A percentile compares a stretch with the other conserved stretches of the same genome.
Conservation (phyloP, 192 early-diverging fungal species). For the Coemansia sp. region DNA sequence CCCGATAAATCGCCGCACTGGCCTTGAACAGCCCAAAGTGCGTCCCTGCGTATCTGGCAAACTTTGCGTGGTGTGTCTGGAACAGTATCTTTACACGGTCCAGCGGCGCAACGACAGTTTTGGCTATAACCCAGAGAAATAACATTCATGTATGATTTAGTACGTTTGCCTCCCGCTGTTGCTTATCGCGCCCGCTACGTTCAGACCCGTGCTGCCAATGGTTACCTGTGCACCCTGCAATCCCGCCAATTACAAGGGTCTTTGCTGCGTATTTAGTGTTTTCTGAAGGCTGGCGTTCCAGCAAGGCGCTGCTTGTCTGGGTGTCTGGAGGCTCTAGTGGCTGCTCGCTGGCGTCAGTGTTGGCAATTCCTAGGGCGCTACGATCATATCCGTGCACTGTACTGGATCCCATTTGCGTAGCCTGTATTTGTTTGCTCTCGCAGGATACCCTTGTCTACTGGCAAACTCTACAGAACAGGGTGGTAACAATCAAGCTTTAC, state of each 20-base stretch:
- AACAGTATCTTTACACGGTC: conserved; percentile 88
- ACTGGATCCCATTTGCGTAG: background rate
- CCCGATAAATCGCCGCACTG: conserved; percentile 66
- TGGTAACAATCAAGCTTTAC: background rate
- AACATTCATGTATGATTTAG: background rate
- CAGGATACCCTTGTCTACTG: background rate
- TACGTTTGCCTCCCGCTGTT: no score
- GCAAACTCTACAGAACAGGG: background rate
- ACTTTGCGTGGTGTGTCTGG: conserved; percentile 74
- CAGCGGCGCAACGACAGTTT: conserved; percentile 75
- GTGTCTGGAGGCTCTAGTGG: background rate
- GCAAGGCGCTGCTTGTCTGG: background rate
- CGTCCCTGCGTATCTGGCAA: conserved; percentile 58
- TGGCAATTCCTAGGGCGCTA: background rate
- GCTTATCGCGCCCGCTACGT: background rate
- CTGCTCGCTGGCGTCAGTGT: background rate
- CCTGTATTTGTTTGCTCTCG: background rate
- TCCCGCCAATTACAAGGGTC: conserved; percentile 43
- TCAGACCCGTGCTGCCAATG: background rate
- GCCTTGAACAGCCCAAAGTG: conserved; percentile 80
- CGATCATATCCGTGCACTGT: background rate
- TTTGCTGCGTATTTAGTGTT: conserved; percentile 32
- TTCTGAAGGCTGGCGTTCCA: conserved; percentile 4
- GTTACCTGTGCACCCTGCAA: conserved; percentile 54
- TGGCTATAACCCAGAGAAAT: conserved; percentile 52